Conservation (phyloP, 495 filamentous ascomycete species). For the Lasiosphaeria miniovina region DNA sequence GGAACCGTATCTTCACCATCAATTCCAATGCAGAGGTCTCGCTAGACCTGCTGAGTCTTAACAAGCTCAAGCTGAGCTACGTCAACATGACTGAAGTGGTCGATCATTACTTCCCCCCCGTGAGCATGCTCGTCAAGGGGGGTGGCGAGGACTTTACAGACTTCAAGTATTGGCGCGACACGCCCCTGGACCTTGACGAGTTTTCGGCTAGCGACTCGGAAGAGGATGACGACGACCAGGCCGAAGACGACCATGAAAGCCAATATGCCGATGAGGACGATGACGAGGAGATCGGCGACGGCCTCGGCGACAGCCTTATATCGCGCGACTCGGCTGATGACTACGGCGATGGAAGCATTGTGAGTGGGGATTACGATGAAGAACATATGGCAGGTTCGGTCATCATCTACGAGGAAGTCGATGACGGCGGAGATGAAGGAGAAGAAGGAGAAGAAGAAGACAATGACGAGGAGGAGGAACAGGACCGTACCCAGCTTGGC, state of each 20-base stretch:
- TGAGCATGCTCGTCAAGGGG: slow-evolving; percentile 68
- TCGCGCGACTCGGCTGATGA: slow-evolving; percentile 54
- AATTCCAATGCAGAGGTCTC: slow-evolving; percentile 96
- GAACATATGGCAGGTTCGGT: slow-evolving; percentile 27
- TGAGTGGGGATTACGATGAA: slow-evolving; percentile 38
- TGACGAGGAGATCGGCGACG: slow-evolving; percentile 43
- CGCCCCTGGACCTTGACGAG: slow-evolving; percentile 68
- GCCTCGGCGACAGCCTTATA: slow-evolving; percentile 58
- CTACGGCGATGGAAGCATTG: slow-evolving; percentile 42
- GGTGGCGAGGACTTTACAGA: slow-evolving; percentile 86
- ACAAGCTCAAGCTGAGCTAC: slow-evolving; percentile 95
- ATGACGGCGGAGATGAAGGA: slow-evolving; percentile 34
- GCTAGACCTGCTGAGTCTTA: slow-evolving; percentile 85
- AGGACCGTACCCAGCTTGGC: slow-evolving; percentile 16
- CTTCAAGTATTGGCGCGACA: slow-evolving; percentile 83
- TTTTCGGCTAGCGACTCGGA: slow-evolving; percentile 76
- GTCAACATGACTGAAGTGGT: slow-evolving; percentile 94
- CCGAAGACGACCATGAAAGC: slow-evolving; percentile 39
- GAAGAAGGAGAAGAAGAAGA: slow-evolving; percentile 31
- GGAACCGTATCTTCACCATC: slow-evolving; percentile 95
- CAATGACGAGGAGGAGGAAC: slow-evolving; percentile 26
- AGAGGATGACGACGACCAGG: slow-evolving; percentile 45
- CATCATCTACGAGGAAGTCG: slow-evolving; percentile 31
- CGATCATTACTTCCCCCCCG: slow-evolving; percentile 93
- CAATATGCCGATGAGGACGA: slow-evolving; percentile 24